Base-by-base conservation (phyloP, 1,284 basidiomycete genomes). In the Ceratobasidium theobromae region DNA sequence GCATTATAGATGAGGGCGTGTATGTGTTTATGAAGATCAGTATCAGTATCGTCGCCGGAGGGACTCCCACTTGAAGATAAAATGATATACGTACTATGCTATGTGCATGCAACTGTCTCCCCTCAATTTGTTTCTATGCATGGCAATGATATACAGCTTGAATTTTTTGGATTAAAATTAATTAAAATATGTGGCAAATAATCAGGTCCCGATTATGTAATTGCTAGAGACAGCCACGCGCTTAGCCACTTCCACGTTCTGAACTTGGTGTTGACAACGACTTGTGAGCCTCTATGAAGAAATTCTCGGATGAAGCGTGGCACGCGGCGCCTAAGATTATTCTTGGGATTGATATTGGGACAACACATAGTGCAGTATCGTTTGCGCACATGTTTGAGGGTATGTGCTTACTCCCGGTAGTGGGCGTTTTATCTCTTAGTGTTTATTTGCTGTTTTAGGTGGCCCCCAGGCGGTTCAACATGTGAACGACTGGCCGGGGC, bases 1-100 rank as follows among this genome's bases (percentile, higher is more conserved):
- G 93, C 94, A 49, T 79, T 99, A 77, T 98, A 82, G 78, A 46
- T 49, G 27, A 16, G 27, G 18, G 32, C 18, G 35, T 38, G 8
- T 38, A 38, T 33, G 30, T 49, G 14, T 53, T 53, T 53, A 35
- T 53, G 52, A 53, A 53, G 46, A 23, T 49, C 21, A 53, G 33
- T 54, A 38, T 23, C 28, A 40, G 4, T 11, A 27, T 49, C 46
- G 3, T 11, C 5, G 8, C 14, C 3, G 23, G 5, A 25, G 16
- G 30, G 30, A 53, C 35, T 38, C 8, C 8, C 35, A 38, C 16
- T 38, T 38, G 35, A 38, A 8, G 48, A 49, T 38, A 28, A 49
- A 49, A 27, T 5, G 18, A 49, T 49, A 27, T 5, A 23, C 14
- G 25, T 49, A 49, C 27, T 33, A 11, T 38, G 52, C n/a, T 33